Percentiles rank a stretch among this genome's conserved stretches.
These are phyloP conservation scores for Brassica carinata DNA, from an alignment of 345 rosid genomes.

Conservation along the genomic window DNA sequence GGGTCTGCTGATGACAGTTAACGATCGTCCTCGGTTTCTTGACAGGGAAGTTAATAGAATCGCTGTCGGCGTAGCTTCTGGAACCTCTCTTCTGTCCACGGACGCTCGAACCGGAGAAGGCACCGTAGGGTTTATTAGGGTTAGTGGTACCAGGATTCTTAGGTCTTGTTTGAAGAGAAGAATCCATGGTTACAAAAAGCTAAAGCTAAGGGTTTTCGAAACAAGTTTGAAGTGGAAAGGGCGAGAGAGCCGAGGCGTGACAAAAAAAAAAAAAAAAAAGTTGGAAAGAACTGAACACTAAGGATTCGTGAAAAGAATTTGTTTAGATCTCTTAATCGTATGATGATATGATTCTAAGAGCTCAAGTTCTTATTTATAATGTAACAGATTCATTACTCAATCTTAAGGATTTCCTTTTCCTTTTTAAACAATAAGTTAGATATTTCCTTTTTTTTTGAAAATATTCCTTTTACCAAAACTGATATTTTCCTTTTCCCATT, in stretches of 20 bases:
- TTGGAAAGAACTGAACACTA: neutral
- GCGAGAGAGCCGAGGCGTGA: neutral
- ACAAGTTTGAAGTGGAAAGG: neutral
- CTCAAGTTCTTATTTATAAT: neutral
- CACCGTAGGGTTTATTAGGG: conserved; percentile 11
- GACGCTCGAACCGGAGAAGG: neutral
- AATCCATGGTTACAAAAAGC: neutral
- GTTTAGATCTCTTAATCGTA: neutral
- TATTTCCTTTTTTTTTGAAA: neutral
- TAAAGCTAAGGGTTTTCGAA: conserved; percentile 17
- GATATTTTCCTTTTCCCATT: neutral
- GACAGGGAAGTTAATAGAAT: neutral
- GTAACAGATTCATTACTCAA: neutral
- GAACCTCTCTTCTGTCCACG: conserved; percentile 22
- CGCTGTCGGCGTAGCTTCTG: neutral
- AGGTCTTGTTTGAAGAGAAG: conserved; percentile 2
- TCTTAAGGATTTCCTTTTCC: neutral
- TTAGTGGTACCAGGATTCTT: neutral
- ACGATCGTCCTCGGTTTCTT: conserved; percentile 39
- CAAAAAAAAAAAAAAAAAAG: neutral
- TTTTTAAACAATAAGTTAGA: neutral
- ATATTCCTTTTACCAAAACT: neutral
- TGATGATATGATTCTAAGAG: neutral
- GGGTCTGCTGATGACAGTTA: neutral
- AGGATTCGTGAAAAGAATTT: neutral